Evolutionary conservation across 176 grass and related monocot species (phyloP).

Genomic region (Oryza australiensis): DNA sequence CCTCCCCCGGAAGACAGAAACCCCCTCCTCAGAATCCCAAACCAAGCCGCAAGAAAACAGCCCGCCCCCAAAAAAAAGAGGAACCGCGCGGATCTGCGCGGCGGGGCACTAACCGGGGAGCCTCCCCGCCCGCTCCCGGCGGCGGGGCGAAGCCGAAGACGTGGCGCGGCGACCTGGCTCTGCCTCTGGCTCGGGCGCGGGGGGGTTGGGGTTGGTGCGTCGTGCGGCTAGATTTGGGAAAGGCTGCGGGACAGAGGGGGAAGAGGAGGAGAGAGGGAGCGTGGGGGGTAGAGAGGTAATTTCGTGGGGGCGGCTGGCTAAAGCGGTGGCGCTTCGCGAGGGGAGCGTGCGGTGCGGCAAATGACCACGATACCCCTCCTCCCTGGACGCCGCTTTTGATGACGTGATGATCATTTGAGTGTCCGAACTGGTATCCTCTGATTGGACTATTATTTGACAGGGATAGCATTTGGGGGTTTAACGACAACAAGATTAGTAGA

Average conservation of each 20-base stretch:
- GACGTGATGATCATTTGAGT: slow-evolving; percentile 39
- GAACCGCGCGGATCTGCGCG: slow-evolving; percentile 35
- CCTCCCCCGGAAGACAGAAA: neutral
- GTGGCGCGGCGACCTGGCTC: neutral
- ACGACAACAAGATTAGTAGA: too few species aligned
- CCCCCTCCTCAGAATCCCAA: slow-evolving; percentile 15
- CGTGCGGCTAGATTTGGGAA: slow-evolving; percentile 60
- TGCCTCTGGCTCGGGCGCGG: neutral
- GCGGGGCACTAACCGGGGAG: slow-evolving; percentile 24
- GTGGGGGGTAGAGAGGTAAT: slow-evolving; percentile 27
- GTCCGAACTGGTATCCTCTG: neutral
- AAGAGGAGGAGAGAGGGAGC: neutral
- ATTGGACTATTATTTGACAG: slow-evolving; percentile 24
- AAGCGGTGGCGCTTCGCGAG: slow-evolving; percentile 33
- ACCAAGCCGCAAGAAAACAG: slow-evolving; percentile 8
- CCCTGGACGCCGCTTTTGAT: slow-evolving; percentile 6
- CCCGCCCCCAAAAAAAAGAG: neutral
- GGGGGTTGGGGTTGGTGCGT: slow-evolving; percentile 38
- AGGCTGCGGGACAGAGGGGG: neutral
- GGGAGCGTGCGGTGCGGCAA: slow-evolving; percentile 38
- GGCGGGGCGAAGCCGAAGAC: slow-evolving; percentile 7
- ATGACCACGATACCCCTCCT: slow-evolving; percentile 33
- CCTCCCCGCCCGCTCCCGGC: slow-evolving; percentile 16
- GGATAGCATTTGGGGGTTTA: too few species aligned
- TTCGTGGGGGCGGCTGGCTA: neutral